phyloP scores from a whole-genome alignment of 768 basidiomycete genomes.

The Mycena olivaceomarginata region DNA sequence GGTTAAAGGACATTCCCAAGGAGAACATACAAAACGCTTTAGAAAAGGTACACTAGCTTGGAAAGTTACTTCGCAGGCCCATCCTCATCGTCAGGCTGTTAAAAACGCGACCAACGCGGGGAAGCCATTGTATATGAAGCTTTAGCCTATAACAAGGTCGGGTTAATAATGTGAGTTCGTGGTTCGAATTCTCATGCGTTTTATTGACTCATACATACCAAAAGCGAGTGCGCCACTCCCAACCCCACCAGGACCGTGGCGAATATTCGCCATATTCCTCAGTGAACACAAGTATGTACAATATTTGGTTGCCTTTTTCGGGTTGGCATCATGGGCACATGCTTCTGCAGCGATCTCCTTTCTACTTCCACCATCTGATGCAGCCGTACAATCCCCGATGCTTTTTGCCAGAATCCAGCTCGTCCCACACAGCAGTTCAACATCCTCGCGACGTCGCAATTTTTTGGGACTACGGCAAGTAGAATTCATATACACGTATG shows the following conservation, averaged over 20 bases:
- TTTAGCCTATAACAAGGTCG: conserved; percentile 62
- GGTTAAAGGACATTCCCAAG: conserved; percentile 67
- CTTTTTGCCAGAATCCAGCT: not conserved
- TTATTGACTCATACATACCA: not conserved
- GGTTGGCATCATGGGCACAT: conserved; percentile 1
- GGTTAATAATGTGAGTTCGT: conserved; percentile 64
- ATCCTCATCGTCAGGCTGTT: conserved; percentile 51
- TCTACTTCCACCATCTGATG: conserved; percentile 40
- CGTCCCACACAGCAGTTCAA: too few species aligned
- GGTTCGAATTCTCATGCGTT: not conserved
- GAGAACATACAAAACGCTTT: conserved; percentile 68
- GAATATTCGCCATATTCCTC: conserved; percentile 61
- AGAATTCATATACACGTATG: not conserved
- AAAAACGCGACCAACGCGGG: conserved; percentile 59
- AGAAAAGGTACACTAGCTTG: conserved; percentile 55
- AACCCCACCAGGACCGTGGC: conserved; percentile 67
- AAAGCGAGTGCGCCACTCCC: conserved; percentile 62
- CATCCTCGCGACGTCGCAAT: conserved; percentile 59
- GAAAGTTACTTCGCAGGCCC: not conserved
- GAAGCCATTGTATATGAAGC: conserved; percentile 65
- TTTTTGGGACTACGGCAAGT: conserved; percentile 63
- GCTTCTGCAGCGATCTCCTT: conserved; percentile 17
- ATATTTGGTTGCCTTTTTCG: conserved; percentile 26
- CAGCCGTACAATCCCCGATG: conserved; percentile 44
- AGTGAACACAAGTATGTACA: conserved; percentile 54